Evolutionary conservation across 768 basidiomycete genomes (phyloP).

Genomic region (Boletus rex-veris): DNA sequence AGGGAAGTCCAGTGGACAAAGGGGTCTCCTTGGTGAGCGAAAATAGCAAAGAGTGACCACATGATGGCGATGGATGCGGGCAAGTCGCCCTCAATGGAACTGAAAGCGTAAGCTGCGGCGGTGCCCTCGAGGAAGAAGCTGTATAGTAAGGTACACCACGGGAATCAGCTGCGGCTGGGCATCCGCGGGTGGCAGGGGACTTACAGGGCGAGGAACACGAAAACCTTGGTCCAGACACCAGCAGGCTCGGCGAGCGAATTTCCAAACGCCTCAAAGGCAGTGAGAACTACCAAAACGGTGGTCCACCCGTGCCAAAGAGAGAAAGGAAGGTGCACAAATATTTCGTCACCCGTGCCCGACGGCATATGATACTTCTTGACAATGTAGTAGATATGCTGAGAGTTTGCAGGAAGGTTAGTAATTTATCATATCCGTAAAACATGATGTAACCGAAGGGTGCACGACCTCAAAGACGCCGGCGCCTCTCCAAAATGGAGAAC

Average conservation of each 20-base stretch:
- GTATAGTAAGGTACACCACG: slow-evolving; percentile 2
- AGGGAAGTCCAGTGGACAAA: slow-evolving; percentile 93
- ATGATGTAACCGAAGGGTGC: slow-evolving; percentile 2
- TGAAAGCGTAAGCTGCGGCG: slow-evolving; percentile 92
- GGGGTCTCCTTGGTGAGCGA: slow-evolving; percentile 57
- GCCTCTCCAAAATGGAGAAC: slow-evolving; percentile 12
- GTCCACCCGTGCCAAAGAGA: slow-evolving; percentile 95
- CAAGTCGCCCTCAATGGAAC: slow-evolving; percentile 84
- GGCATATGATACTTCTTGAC: slow-evolving; percentile 83
- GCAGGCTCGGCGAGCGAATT: slow-evolving; percentile 60
- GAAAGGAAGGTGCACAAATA: slow-evolving; percentile 95
- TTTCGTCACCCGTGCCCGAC: slow-evolving; percentile 65
- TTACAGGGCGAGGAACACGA: slow-evolving; percentile 88
- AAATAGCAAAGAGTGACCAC: slow-evolving; percentile 94
- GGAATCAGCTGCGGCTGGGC: slow-evolving; percentile 1
- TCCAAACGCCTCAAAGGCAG: slow-evolving; percentile 88
- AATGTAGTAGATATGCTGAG: slow-evolving; percentile 86
- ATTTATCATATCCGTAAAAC: slow-evolving; percentile 6
- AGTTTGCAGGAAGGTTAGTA: slow-evolving; percentile 11
- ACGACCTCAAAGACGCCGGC: slow-evolving; percentile 1
- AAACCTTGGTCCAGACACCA: slow-evolving; percentile 90
- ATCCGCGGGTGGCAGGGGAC: slow-evolving; percentile 22
- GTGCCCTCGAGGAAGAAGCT: slow-evolving; percentile 92
- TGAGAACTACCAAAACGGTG: slow-evolving; percentile 76
- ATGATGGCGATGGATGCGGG: slow-evolving; percentile 89